A percentile compares a stretch with the other conserved stretches of the same genome.
phyloP scores from a whole-genome alignment of 345 rosid species.

The Moringa oleifera region DNA sequence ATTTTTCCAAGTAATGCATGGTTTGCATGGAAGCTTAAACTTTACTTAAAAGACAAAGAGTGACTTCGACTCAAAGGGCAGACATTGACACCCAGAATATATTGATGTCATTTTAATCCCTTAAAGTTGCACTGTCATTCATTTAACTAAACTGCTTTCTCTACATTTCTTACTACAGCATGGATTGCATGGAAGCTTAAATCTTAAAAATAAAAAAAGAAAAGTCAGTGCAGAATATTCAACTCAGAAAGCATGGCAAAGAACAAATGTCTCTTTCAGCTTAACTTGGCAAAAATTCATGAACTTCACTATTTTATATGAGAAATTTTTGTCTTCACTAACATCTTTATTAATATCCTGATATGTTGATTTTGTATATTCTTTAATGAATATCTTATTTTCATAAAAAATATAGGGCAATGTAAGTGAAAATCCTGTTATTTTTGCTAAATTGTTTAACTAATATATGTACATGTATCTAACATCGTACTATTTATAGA shows the following conservation, averaged over 20 bases:
- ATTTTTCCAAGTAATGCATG: conserved; percentile 12
- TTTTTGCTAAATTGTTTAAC: no score
- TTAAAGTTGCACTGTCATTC: background rate
- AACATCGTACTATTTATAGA: no score
- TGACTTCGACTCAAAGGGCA: conserved; percentile 10
- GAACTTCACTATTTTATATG: no score
- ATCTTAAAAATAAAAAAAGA: conserved; percentile 4
- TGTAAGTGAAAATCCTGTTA: no score
- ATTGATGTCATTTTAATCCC: background rate
- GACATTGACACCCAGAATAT: background rate
- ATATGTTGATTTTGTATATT: no score
- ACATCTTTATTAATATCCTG: no score
- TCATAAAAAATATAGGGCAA: no score
- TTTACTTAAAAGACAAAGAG: background rate
- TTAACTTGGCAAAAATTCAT: no score
- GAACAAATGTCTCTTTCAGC: conserved; percentile 17
- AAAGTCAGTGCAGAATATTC: conserved; percentile 19
- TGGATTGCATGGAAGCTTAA: conserved; percentile 24
- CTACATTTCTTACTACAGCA: conserved; percentile 1
- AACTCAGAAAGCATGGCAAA: conserved; percentile 23
- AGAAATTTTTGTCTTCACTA: no score
- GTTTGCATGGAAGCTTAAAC: conserved; percentile 12
- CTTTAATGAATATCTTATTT: no score
- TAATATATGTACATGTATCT: no score
- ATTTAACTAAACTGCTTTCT: background rate